Percentiles rank a stretch among this genome's conserved stretches.
Conservation (phyloP, 2,329 filamentous ascomycete genomes). For the Huntiella bhutanensis region DNA sequence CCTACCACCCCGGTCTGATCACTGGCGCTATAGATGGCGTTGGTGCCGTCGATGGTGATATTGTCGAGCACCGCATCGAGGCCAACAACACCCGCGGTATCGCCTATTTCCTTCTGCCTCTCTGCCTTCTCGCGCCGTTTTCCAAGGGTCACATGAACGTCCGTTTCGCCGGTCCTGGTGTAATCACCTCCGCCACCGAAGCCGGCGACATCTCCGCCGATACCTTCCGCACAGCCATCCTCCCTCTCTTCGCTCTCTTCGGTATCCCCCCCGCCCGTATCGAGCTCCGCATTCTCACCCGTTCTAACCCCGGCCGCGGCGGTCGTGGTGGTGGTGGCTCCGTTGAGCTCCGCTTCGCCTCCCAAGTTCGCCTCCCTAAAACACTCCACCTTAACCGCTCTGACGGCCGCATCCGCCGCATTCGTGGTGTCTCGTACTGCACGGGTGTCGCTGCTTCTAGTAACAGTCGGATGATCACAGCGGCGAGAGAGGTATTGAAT, state of each 20-base stretch:
- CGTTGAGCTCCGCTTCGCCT: conserved; percentile 84
- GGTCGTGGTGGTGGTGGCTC: conserved; percentile 72
- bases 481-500: conserved; percentile 73
- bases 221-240: conserved; percentile 77
- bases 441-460: conserved; percentile 83
- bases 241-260: conserved; percentile 79
- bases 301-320: conserved; percentile 57
- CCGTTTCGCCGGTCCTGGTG: conserved; percentile 72
- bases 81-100: conserved; percentile 61
- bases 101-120: conserved; percentile 77
- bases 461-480: conserved; percentile 88
- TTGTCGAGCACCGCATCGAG: conserved; percentile 66
- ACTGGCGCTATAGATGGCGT: conserved; percentile 64
- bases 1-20: conserved; percentile 83
- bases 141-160: conserved; percentile 83
- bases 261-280: conserved; percentile 65
- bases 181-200: conserved; percentile 74
- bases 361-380: conserved; percentile 83
- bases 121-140: conserved; percentile 83
- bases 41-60: conserved; percentile 49
- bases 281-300: conserved; percentile 62
- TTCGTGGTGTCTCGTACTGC: conserved; percentile 84
- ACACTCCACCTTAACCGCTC: conserved; percentile 73
- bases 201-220: conserved; percentile 79
- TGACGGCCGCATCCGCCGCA: conserved; percentile 67